phyloP scores from a whole-genome alignment of 148 eudicot genomes.

The Polygonum maritimum region DNA sequence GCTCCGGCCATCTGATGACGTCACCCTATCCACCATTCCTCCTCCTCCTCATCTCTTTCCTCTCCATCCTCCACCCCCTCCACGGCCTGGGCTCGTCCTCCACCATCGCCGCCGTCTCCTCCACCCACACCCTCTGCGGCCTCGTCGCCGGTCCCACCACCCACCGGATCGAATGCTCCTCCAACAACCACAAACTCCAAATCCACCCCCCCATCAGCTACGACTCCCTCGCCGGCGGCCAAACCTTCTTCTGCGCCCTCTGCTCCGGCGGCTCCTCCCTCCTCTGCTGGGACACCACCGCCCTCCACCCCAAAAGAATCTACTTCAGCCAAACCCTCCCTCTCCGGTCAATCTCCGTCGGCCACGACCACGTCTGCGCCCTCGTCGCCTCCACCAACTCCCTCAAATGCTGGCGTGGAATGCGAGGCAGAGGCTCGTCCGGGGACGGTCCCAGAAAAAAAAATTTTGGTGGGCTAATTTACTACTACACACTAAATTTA shows the following conservation, averaged over 20 bases:
- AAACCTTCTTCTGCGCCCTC: slow-evolving; percentile 53
- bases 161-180: slow-evolving; percentile 51
- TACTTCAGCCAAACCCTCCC: slow-evolving; percentile 24
- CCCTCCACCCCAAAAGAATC: slow-evolving; percentile 43
- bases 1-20: slow-evolving; percentile 28
- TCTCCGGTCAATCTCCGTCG: slow-evolving; percentile 38
- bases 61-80: slow-evolving; percentile 14
- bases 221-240: slow-evolving; percentile 60
- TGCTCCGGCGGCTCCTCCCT: slow-evolving; percentile 53
- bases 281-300: slow-evolving; percentile 56
- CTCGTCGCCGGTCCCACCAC: slow-evolving; percentile 35
- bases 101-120: slow-evolving; percentile 37
- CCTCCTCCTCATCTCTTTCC: slow-evolving; percentile 8
- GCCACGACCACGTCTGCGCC: slow-evolving; percentile 56
- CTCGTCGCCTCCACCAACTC: slow-evolving; percentile 22
- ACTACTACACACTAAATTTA: too few species aligned
- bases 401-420: slow-evolving; percentile 27
- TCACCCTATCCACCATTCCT: neutral
- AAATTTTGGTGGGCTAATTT: too few species aligned
- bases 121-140: slow-evolving; percentile 52
- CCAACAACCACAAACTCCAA: neutral
- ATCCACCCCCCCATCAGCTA: slow-evolving; percentile 41
- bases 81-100: slow-evolving; percentile 40
- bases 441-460: too few species aligned
- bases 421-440: too few species aligned